These are phyloP conservation scores for Strobilomyces echinocephalus DNA, from an alignment of 768 basidiomycete genomes.

Conservation along the genomic window DNA sequence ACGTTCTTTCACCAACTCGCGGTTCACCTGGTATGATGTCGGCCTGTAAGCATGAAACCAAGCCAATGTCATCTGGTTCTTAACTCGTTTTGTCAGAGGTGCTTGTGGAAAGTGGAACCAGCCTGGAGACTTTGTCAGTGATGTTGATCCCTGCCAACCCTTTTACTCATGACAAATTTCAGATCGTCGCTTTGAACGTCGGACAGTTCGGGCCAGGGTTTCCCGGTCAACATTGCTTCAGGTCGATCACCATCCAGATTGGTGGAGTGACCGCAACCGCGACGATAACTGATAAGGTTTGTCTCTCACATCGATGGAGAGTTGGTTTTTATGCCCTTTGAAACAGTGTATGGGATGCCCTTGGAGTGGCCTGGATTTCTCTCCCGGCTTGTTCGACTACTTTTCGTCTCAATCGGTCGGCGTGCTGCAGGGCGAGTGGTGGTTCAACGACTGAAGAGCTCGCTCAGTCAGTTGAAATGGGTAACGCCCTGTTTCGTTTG, in stretches of 20 bases:
- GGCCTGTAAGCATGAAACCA: slow-evolving; percentile 37
- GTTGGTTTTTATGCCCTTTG: background rate
- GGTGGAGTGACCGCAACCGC: slow-evolving; percentile 53
- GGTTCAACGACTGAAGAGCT: slow-evolving; percentile 34
- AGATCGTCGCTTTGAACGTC: slow-evolving; percentile 29
- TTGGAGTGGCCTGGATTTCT: slow-evolving; percentile 63
- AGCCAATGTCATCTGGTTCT: background rate
- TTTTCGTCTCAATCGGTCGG: slow-evolving; percentile 49
- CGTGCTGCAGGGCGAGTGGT: slow-evolving; percentile 59
- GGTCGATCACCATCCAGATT: slow-evolving; percentile 55
- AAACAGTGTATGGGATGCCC: slow-evolving; percentile 62
- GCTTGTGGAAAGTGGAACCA: slow-evolving; percentile 46
- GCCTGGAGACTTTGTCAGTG: slow-evolving; percentile 27
- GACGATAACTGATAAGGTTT: slow-evolving; percentile 56
- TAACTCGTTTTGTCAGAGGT: slow-evolving; percentile 35
- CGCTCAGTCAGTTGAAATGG: background rate
- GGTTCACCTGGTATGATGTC: slow-evolving; percentile 52
- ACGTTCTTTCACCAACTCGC: slow-evolving; percentile 33
- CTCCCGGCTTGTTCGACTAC: slow-evolving; percentile 55
- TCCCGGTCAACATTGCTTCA: slow-evolving; percentile 61
- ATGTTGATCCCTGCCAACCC: background rate
- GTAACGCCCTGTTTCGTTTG: background rate
- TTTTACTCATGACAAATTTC: background rate
- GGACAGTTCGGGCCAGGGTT: slow-evolving; percentile 52
- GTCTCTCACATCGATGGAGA: background rate